Base-by-base conservation (phyloP, 805 yeast genomes). In the Nakazawaea anatomiae region DNA sequence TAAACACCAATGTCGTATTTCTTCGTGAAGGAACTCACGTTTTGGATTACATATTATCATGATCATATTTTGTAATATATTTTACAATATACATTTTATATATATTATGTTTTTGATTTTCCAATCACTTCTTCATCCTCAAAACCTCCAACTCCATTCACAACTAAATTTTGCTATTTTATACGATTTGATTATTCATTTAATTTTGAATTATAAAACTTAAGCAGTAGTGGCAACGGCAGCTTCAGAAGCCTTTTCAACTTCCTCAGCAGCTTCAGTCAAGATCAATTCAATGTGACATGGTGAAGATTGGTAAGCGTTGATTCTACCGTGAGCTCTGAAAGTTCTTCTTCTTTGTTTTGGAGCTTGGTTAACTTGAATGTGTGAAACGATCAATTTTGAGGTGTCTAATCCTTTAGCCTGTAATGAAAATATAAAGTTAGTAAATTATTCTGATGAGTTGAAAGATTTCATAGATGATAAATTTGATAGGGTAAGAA, bases 251-350 rank as follows among this genome's bases (percentile, higher is more conserved):
- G 98, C 90, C 85, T 92, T 94, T 70, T 85, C 90, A 74, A 94
- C 89, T 70, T 78, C 82, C 79, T 91, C 98, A 65, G 80, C 94
- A 77, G 84, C 88, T 85, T 94, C 99, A 70, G 97, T 87, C 68
- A 94, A 81, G 72, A 89, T 85, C 72, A 94, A 82, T 84, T 94
- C 99, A 75, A 94, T 92, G 88, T 94, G 99, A 70, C 95, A 91
- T 74, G 99, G 99, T 69, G 91, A 82, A 57, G 98, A 89, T 82
- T 90, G 95, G 94, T 90, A 94, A 70, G 97, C 96, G 81, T 92
- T 94, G 75, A 90, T 89, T 87, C 99, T 94, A 88, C 99, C 99
- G 87, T 92, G 98, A 70, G 99, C 99, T 87, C 99, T 91, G 96
- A 82, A 94, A 72, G 99, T 94, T 83, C 99, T 90, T 84, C 99